These are phyloP conservation scores for Bremia lactucae DNA, from an alignment of 352 stramenopile species.

Conservation along the genomic window DNA sequence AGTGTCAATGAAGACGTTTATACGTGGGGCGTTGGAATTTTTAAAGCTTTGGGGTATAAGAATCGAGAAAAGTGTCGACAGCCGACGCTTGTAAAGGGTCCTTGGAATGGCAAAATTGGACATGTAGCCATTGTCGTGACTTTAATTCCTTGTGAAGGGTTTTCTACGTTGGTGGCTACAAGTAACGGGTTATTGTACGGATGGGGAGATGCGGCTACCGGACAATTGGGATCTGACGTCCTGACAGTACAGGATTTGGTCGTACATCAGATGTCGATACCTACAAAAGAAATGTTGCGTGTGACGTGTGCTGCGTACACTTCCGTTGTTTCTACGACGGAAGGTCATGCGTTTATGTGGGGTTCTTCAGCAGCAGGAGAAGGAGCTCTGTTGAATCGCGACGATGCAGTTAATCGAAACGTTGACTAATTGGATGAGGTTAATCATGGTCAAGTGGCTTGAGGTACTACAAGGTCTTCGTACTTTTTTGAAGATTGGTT, in stretches of 20 bases:
- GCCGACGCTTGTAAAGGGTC: slow-evolving; percentile 25
- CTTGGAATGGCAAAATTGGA: too few species aligned
- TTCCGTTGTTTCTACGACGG: slow-evolving; percentile 34
- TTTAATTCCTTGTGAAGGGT: slow-evolving; percentile 56
- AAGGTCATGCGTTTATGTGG: slow-evolving; percentile 63
- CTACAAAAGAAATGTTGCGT: slow-evolving; percentile 19
- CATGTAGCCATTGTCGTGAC: slow-evolving; percentile 23
- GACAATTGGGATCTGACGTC: slow-evolving; percentile 49
- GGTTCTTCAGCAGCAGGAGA: slow-evolving; percentile 63
- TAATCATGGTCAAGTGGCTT: slow-evolving; percentile 40
- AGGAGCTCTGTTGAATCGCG: slow-evolving; percentile 33
- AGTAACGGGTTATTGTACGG: slow-evolving; percentile 48
- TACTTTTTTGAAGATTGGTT: too few species aligned
- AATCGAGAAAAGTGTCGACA: slow-evolving; percentile 44
- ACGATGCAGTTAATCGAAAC: slow-evolving; percentile 41
- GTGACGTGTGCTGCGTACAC: slow-evolving; percentile 61
- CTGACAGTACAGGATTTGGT: slow-evolving; percentile 43
- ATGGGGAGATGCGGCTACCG: slow-evolving; percentile 66
- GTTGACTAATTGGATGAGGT: slow-evolving; percentile 38
- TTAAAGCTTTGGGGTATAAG: slow-evolving; percentile 60
- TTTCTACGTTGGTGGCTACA: slow-evolving; percentile 57
- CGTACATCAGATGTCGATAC: slow-evolving; percentile 32
- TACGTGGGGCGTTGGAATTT: slow-evolving; percentile 82
- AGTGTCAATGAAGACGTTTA: slow-evolving; percentile 57
- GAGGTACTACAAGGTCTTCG: too few species aligned